Evolutionary conservation across 1,284 basidiomycete genomes (phyloP).

Genomic region (Puccinia polysora): DNA sequence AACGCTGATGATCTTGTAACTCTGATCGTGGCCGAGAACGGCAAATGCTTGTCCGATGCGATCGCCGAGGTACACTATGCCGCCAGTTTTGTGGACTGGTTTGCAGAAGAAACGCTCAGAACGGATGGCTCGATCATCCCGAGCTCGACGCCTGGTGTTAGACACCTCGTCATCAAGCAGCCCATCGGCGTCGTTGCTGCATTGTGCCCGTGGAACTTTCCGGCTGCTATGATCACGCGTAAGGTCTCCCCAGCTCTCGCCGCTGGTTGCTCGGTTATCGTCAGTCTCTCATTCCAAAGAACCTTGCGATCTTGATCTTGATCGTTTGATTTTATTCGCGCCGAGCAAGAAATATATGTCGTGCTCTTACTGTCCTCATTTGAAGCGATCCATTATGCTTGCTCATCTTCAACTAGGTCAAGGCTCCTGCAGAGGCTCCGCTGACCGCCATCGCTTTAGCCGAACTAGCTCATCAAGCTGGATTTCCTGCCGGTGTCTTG

Average conservation of each 20-base stretch:
- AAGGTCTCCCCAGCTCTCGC: conserved; percentile 82
- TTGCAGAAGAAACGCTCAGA: conserved; percentile 57
- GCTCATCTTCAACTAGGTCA: conserved; percentile 58
- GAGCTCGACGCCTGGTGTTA: conserved; percentile 64
- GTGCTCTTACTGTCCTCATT: not conserved
- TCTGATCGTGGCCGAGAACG: conserved; percentile 77
- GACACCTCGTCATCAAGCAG: conserved; percentile 91
- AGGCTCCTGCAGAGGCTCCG: conserved; percentile 92
- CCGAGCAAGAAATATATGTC: not conserved
- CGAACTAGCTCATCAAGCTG: conserved; percentile 78
- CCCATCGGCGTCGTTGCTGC: conserved; percentile 64
- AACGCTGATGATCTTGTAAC: conserved; percentile 74
- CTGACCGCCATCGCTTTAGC: conserved; percentile 84
- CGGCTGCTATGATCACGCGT: conserved; percentile 86
- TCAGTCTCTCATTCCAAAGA: not conserved
- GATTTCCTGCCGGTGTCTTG: conserved; percentile 88
- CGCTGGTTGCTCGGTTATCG: conserved; percentile 87
- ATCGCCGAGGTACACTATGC: conserved; percentile 57
- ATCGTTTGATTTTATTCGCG: not conserved
- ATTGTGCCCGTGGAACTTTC: conserved; percentile 66
- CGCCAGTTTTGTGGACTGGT: conserved; percentile 45
- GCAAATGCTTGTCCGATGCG: conserved; percentile 76
- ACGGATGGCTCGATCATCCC: conserved; percentile 72
- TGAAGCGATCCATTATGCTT: too few relatives aligned
- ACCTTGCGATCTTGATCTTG: not conserved